phyloP scores from a whole-genome alignment of 2,329 filamentous ascomycete genomes.

The Colletotrichum spaethianum region DNA sequence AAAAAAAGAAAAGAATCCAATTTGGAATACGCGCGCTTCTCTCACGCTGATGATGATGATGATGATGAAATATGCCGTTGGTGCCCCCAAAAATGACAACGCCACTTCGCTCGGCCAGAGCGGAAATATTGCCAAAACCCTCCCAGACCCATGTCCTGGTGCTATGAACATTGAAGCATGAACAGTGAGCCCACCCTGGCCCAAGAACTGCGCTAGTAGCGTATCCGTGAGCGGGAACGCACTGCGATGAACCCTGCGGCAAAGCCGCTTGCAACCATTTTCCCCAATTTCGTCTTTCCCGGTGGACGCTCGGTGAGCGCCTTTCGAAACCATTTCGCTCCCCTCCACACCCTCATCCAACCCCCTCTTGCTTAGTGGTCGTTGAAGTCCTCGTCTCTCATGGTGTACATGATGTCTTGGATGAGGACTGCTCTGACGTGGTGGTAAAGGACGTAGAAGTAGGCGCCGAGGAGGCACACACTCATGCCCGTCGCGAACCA shows the following conservation, averaged over 20 bases:
- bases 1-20: constrained; percentile 20
- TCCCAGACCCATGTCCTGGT: constrained; percentile 20
- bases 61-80: constrained; percentile 22
- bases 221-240: constrained; percentile 14
- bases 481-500: constrained; percentile 67
- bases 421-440: constrained; percentile 63
- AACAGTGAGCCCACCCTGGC: constrained; percentile 34
- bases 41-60: constrained; percentile 28
- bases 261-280: not conserved
- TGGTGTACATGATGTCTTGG: constrained; percentile 71
- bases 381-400: constrained; percentile 63
- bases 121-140: constrained; percentile 25
- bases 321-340: not conserved
- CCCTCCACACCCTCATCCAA: not conserved
- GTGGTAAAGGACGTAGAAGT: constrained; percentile 59
- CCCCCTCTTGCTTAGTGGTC: constrained; percentile 24
- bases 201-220: constrained; percentile 18
- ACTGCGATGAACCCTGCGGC: constrained; percentile 26
- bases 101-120: constrained; percentile 26
- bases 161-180: constrained; percentile 38
- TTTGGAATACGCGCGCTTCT: constrained; percentile 23
- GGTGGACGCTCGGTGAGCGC: not conserved
- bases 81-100: constrained; percentile 11
- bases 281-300: not conserved
- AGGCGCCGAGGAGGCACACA: constrained; percentile 58